Evolutionary conservation across 441 rosid species (phyloP), one percentile per base, ranked within the genome.

Genomic region (Adansonia madagascariensis): DNA sequence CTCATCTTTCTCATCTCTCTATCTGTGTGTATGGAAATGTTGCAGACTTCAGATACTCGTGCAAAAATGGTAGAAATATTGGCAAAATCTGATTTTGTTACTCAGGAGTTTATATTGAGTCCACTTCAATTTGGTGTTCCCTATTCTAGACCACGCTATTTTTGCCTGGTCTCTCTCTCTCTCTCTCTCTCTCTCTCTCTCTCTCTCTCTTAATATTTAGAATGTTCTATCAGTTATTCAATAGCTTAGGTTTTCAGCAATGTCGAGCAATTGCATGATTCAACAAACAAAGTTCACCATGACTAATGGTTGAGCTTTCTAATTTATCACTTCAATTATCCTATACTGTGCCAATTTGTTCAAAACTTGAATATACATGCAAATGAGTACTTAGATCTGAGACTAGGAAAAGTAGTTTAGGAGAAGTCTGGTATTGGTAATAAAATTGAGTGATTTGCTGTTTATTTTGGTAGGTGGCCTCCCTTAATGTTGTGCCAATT

Each of bases 91-190:
- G 87, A 76, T 79, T 92, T 88, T 79, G 84, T 84, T 77, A 87
- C 82, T 0, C 96, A 91, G 82, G 97, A 95, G 80, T 95, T 93
- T 77, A 91, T 95, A 53, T 82, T 95, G 94, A 95, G 95, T 77
- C 99, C 99, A 20, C 77, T 93, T 79, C 98, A 95, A 77, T 93
- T 95, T 82, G 91, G 91, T 66, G 89, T 95, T 75, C 99, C 99
- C n/a, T 95, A 93, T 88, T 93, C 99, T 47, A 86, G 99, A 80
- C 99, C 99, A 44, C 98, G 98, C 0, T 93, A 95, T 80, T 91
- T 95, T 88, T 95, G 97, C 84, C 82, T 92, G 97, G 99, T 95
- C 35, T 31, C 35, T 69, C 2, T 68, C 84, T 43, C 74, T 41
- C 12, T 72, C 67, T 57, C 11, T 56, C 82, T 41, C 74, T 31